Evolutionary conservation across 2,329 filamentous ascomycete species (phyloP).

Genomic region (Ophiosphaerella herpotricha): DNA sequence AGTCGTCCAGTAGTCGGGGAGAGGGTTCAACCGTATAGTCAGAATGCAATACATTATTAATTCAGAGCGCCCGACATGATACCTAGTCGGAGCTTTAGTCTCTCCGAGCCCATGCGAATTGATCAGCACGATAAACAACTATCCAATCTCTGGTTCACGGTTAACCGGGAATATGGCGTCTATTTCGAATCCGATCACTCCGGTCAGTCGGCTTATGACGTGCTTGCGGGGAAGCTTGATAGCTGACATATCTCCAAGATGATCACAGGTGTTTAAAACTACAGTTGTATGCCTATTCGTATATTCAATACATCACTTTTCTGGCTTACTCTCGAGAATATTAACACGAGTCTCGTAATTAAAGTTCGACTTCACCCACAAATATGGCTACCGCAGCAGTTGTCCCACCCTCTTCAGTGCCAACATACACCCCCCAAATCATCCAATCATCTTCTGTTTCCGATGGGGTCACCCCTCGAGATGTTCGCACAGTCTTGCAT

Average conservation of each 20-base stretch:
- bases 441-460: constrained; percentile 7
- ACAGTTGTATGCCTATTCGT: background rate
- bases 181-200: constrained; percentile 27
- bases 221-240: constrained; percentile 39
- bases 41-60: background rate
- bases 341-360: background rate
- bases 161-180: background rate
- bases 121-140: background rate
- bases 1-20: constrained; percentile 16
- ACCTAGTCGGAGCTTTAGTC: background rate
- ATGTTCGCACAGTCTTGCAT: constrained; percentile 32
- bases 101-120: background rate
- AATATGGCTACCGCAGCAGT: constrained; percentile 36
- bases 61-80: background rate
- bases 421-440: constrained; percentile 19
- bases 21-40: background rate
- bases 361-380: background rate
- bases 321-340: background rate
- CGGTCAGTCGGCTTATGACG: constrained; percentile 24
- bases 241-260: constrained; percentile 28
- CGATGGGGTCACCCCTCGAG: constrained; percentile 12
- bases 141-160: background rate
- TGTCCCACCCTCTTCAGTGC: constrained; percentile 22
- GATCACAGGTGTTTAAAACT: background rate
- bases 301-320: too few species aligned